Evolutionary conservation across 2,329 filamentous ascomycete genomes (phyloP).

Genomic region (Metarhizium robertsii): DNA sequence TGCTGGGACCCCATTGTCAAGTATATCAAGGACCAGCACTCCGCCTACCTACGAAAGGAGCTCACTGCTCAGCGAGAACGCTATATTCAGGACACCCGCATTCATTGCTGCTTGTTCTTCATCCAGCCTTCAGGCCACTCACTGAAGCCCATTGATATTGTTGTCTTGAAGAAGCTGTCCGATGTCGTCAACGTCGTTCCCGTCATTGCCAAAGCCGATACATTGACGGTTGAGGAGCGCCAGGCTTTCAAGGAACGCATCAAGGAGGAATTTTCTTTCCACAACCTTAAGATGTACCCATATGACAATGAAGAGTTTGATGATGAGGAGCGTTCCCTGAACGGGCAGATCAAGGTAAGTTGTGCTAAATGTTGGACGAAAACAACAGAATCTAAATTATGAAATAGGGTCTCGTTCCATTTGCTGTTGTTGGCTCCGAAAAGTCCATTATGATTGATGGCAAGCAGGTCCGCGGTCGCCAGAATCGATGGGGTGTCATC

Average conservation of each 20-base stretch:
- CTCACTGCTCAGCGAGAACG: conserved; percentile 97
- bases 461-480: conserved; percentile 92
- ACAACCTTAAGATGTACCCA: conserved; percentile 99
- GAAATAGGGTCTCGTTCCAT: conserved; percentile 77
- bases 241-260: conserved; percentile 97
- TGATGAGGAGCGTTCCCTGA: conserved; percentile 87
- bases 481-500: conserved; percentile 99
- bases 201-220: conserved; percentile 97
- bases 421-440: conserved; percentile 95
- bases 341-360: conserved; percentile 89
- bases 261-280: conserved; percentile 99
- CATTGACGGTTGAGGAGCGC: conserved; percentile 90
- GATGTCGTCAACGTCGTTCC: conserved; percentile 99
- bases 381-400: conserved; percentile 1
- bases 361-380: not conserved
- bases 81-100: conserved; percentile 98
- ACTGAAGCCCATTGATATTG: conserved; percentile 98
- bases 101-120: conserved; percentile 99
- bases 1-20: conserved; percentile 99
- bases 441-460: conserved; percentile 96
- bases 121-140: conserved; percentile 98
- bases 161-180: conserved; percentile 98
- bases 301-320: conserved; percentile 99
- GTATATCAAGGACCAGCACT: conserved; percentile 99
- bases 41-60: conserved; percentile 97